Evolutionary conservation across 306 rosid genomes (phyloP).

Genomic region (Begonia peltatifolia): DNA sequence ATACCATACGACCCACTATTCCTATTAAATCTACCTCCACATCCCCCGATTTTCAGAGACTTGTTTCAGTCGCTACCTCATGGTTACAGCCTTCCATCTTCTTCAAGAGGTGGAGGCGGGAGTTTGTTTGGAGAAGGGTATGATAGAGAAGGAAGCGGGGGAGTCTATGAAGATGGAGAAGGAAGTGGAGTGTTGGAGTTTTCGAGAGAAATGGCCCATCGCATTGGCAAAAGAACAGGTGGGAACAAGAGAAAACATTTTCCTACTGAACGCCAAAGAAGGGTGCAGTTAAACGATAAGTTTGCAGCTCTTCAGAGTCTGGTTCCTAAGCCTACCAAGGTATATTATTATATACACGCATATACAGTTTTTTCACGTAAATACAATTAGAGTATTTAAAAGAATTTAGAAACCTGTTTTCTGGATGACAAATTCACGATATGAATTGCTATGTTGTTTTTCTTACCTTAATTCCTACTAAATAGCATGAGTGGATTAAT

Average conservation of each 20-base stretch:
- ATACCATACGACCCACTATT: conserved; percentile 37
- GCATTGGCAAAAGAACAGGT: conserved; percentile 28
- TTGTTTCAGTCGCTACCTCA: conserved; percentile 58
- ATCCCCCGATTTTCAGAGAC: conserved; percentile 63
- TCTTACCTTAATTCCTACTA: too few relatives aligned
- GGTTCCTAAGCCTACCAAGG: conserved; percentile 62
- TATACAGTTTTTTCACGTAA: too few relatives aligned
- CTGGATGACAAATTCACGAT: too few relatives aligned
- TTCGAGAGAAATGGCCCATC: conserved; percentile 21
- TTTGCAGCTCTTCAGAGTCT: conserved; percentile 28
- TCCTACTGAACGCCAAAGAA: conserved; percentile 43
- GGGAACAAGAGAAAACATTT: conserved; percentile 34
- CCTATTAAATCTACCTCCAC: conserved; percentile 80
- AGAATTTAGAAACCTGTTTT: too few relatives aligned
- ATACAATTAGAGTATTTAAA: too few relatives aligned
- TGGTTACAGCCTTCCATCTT: conserved; percentile 48
- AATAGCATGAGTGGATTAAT: too few relatives aligned
- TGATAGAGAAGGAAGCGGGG: conserved; percentile 38
- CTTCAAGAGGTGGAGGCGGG: conserved; percentile 24
- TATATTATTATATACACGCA: background rate
- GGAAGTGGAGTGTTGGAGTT: conserved; percentile 65
- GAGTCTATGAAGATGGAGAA: conserved; percentile 32
- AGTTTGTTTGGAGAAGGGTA: conserved; percentile 34
- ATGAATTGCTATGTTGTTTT: too few relatives aligned
- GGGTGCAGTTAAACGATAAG: conserved; percentile 38